Evolutionary conservation across 2,329 filamentous ascomycete species (phyloP).

Genomic region (Ploettnerulaceae sp.): DNA sequence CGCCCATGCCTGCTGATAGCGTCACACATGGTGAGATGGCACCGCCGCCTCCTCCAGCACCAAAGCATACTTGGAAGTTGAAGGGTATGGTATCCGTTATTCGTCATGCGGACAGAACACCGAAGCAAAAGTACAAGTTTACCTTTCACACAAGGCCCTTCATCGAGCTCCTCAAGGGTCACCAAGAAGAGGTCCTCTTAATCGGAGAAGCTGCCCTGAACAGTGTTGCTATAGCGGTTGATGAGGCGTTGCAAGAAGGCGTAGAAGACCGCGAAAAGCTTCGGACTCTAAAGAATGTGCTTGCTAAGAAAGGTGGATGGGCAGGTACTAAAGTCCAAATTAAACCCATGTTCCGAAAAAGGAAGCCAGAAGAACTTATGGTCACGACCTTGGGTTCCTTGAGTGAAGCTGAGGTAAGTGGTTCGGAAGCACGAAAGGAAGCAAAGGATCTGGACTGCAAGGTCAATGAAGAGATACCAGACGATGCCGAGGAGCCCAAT

Average conservation of each 20-base stretch:
- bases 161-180: slow-evolving; percentile 87
- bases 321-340: slow-evolving; percentile 97
- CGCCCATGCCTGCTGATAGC: slow-evolving; percentile 14
- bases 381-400: slow-evolving; percentile 8
- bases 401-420: slow-evolving; percentile 17
- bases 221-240: slow-evolving; percentile 85
- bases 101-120: slow-evolving; percentile 91
- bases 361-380: slow-evolving; percentile 58
- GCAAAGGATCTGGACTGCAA: neutral
- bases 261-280: slow-evolving; percentile 85
- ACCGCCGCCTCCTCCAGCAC: slow-evolving; percentile 49
- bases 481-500: slow-evolving; percentile 28
- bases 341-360: slow-evolving; percentile 97
- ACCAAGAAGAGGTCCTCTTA: slow-evolving; percentile 92
- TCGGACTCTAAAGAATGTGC: slow-evolving; percentile 75
- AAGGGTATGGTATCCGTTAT: slow-evolving; percentile 98
- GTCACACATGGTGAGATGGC: slow-evolving; percentile 20
- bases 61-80: slow-evolving; percentile 94
- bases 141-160: slow-evolving; percentile 97
- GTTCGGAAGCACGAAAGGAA: slow-evolving; percentile 11
- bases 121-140: slow-evolving; percentile 99
- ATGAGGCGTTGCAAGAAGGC: slow-evolving; percentile 69
- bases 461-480: slow-evolving; percentile 7
- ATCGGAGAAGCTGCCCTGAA: slow-evolving; percentile 85
- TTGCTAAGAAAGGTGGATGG: slow-evolving; percentile 90